Percentiles rank a stretch among this genome's conserved stretches.
Conservation (phyloP, 148 eudicot genomes). For the Dysphania ambrosioides region DNA sequence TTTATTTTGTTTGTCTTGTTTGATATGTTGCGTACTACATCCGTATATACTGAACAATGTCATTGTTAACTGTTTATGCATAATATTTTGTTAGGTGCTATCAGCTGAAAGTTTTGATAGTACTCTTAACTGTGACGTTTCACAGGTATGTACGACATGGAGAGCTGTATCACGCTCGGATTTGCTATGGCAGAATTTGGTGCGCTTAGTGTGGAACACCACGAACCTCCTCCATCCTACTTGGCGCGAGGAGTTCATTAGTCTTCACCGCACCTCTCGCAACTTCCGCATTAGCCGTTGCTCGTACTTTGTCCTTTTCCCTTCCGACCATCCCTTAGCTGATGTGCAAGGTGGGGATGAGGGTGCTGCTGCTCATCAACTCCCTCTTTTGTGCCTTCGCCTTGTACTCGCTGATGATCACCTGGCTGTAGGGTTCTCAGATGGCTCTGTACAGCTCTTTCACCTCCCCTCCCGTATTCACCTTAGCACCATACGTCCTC, state of each 20-base stretch:
- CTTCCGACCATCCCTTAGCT: constrained; percentile 23
- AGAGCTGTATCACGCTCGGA: constrained; percentile 68
- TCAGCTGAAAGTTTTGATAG: no score
- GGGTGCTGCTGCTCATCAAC: constrained; percentile 27
- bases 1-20: no score
- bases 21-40: no score
- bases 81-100: no score
- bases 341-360: constrained; percentile 27
- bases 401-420: constrained; percentile 49
- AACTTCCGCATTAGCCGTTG: constrained; percentile 52
- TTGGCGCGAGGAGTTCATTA: constrained; percentile 73
- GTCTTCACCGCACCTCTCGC: constrained; percentile 62
- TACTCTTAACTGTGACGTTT: neutral
- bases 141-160: constrained; percentile 88
- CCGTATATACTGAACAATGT: neutral
- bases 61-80: no score
- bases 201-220: constrained; percentile 58
- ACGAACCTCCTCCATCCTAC: constrained; percentile 35
- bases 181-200: constrained; percentile 75
- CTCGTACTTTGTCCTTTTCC: constrained; percentile 42
- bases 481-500: constrained; percentile 55
- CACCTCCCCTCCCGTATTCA: constrained; percentile 52
- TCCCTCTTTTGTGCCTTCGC: constrained; percentile 62
- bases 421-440: constrained; percentile 78
- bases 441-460: constrained; percentile 68